Evolutionary conservation across 306 rosid genomes (phyloP).

Genomic region (Hippophae gyantsensis): DNA sequence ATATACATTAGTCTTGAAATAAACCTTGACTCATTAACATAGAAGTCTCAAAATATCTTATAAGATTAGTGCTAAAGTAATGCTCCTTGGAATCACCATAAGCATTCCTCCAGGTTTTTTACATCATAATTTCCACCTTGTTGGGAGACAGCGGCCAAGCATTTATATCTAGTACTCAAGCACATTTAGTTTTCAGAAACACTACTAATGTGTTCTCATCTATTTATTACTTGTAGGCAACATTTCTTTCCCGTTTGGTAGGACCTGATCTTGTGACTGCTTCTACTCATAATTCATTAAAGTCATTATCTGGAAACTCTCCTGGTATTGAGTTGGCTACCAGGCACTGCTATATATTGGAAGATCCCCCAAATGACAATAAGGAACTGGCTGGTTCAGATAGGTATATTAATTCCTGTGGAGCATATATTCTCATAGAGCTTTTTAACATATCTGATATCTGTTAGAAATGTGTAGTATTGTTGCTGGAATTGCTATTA

Average conservation of each 20-base stretch:
- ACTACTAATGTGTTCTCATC: conserved; percentile 1
- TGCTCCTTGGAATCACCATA: no score
- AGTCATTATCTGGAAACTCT: conserved; percentile 50
- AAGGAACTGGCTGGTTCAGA: conserved; percentile 39
- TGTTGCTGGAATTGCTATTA: conserved; percentile 29
- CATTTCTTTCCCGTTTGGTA: conserved; percentile 58
- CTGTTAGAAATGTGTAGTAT: conserved; percentile 24
- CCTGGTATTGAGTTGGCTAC: conserved; percentile 64
- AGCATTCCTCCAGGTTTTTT: no score
- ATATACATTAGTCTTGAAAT: no score
- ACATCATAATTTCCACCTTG: no score
- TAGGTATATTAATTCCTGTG: conserved; percentile 41
- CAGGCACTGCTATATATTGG: conserved; percentile 66
- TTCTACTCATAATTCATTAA: conserved; percentile 65
- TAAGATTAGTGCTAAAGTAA: no score
- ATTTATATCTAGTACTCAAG: no score
- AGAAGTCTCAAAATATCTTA: no score
- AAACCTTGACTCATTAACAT: no score
- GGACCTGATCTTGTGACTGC: conserved; percentile 76
- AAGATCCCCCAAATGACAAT: conserved; percentile 57
- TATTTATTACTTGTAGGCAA: conserved; percentile 41
- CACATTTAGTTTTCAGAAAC: background rate
- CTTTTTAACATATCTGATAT: conserved; percentile 22
- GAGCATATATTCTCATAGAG: conserved; percentile 14
- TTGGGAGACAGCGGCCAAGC: no score